Percentiles rank a stretch among this genome's conserved stretches.
Evolutionary conservation across 2,329 filamentous ascomycete genomes (phyloP).

Genomic region (Pestalotiopsis sp.): DNA sequence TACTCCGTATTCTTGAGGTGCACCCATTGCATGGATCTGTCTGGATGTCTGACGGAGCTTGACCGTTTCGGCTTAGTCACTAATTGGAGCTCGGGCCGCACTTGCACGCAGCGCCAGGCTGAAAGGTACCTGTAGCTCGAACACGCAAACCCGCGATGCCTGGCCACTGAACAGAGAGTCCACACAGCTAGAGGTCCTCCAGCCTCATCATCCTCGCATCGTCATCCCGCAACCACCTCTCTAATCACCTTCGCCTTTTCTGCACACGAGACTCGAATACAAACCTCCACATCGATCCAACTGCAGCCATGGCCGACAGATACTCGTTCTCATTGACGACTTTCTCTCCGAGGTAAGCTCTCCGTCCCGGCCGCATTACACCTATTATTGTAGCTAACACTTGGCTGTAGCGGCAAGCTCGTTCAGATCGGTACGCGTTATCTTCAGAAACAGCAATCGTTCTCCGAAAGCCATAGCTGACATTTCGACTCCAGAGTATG

Average conservation of each 20-base stretch:
- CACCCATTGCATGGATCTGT: neutral
- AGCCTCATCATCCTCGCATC: conserved; percentile 6
- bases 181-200: conserved; percentile 10
- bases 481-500: conserved; percentile 75
- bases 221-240: conserved; percentile 6
- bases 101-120: conserved; percentile 11
- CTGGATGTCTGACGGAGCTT: neutral
- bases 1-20: neutral
- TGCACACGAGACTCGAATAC: conserved; percentile 10
- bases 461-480: conserved; percentile 13
- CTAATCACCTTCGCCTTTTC: neutral
- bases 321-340: conserved; percentile 99
- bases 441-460: neutral
- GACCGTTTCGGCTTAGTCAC: conserved; percentile 10
- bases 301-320: conserved; percentile 82
- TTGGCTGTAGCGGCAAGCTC: conserved; percentile 81
- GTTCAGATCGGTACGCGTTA: conserved; percentile 83
- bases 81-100: conserved; percentile 12
- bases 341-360: conserved; percentile 93
- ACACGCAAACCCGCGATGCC: conserved; percentile 32
- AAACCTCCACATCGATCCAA: conserved; percentile 5
- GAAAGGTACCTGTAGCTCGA: conserved; percentile 19
- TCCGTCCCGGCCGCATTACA: conserved; percentile 21
- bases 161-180: conserved; percentile 18
- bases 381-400: conserved; percentile 25